Evolutionary conservation across 1,284 basidiomycete genomes (phyloP).

Genomic region (Cystobasidium slooffiae): DNA sequence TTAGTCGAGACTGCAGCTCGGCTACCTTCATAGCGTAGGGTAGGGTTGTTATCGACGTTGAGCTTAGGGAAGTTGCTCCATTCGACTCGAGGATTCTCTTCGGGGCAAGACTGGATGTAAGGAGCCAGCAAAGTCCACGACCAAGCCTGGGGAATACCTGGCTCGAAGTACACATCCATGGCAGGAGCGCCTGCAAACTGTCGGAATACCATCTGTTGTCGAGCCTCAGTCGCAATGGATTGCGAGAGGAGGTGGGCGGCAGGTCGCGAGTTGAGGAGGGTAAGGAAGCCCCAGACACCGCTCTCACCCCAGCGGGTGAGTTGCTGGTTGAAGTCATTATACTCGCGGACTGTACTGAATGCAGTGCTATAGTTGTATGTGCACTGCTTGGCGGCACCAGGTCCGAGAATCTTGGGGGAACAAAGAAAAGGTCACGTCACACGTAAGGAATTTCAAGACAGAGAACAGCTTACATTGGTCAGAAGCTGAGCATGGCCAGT

Average conservation of each 20-base stretch:
- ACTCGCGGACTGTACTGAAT: conserved; percentile 66
- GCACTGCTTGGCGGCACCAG: conserved; percentile 48
- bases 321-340: conserved; percentile 68
- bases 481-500: conserved; percentile 64
- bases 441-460: neutral
- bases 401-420: conserved; percentile 58
- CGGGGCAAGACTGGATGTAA: conserved; percentile 66
- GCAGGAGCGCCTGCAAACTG: conserved; percentile 59
- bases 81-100: conserved; percentile 64
- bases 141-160: conserved; percentile 61
- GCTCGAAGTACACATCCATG: conserved; percentile 37
- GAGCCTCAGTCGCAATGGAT: conserved; percentile 66
- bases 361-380: conserved; percentile 65
- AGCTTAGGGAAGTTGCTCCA: conserved; percentile 65
- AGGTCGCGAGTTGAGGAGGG: conserved; percentile 67
- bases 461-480: conserved; percentile 56
- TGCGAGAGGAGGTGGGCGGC: conserved; percentile 66
- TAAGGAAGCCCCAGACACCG: conserved; percentile 67
- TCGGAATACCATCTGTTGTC: conserved; percentile 71
- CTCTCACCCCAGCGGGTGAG: conserved; percentile 67
- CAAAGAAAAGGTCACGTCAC: neutral
- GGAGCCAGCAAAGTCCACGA: conserved; percentile 68
- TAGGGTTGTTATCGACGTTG: conserved; percentile 59
- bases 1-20: conserved; percentile 63
- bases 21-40: conserved; percentile 50